Base-by-base conservation (phyloP, 192 early-diverging fungal genomes). In the Umbelopsis isabellina region DNA sequence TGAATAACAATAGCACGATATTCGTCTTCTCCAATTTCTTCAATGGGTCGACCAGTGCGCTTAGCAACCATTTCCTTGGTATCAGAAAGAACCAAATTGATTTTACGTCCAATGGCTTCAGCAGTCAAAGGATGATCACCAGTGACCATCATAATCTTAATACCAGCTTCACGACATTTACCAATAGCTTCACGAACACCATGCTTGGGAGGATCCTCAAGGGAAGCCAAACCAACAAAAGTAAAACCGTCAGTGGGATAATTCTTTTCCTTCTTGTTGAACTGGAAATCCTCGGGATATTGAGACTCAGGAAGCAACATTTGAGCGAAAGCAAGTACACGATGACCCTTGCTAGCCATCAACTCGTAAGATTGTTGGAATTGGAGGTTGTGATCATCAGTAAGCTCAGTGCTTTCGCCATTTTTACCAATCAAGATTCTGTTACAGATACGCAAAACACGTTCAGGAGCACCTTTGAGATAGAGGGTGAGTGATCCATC, bases 111-210 rank as follows among this genome's bases (percentile, higher is more conserved):
- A 75, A 99, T 97, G 21, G 96, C 94, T 83, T 97, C 95, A 25
- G 96, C 96, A 3, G 96, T 98, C 74, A 97, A 86, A 50, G 94
- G 93, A 76, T 96, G 93, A 79, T 98, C 96, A 80, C 95, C 96
- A 44, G 97, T 99, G n/a, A 99, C 94, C 95, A 99, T 97, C 86
- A 99, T 93, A 46, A 99, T 95, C 76, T 93, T 91, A 81, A 99
- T 92, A 70, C 97, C 97, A 13, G 97, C 97, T 33, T 79, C 82
- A 67, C 95, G 91, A 77, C 95, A 96, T 49, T 91, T 89, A 48
- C 94, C 96, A 79, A 99, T 94, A 22, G 96, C 96, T 80, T 97
- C 95, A 80, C 95, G 93, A n/a, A 99, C 96, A 65, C 95, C 97
- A 76, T 97, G 96, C 79, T 97, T 97, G 72, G 97, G 97, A 64